phyloP scores from a whole-genome alignment of 306 rosid genomes.

The Trifolium pratense region DNA sequence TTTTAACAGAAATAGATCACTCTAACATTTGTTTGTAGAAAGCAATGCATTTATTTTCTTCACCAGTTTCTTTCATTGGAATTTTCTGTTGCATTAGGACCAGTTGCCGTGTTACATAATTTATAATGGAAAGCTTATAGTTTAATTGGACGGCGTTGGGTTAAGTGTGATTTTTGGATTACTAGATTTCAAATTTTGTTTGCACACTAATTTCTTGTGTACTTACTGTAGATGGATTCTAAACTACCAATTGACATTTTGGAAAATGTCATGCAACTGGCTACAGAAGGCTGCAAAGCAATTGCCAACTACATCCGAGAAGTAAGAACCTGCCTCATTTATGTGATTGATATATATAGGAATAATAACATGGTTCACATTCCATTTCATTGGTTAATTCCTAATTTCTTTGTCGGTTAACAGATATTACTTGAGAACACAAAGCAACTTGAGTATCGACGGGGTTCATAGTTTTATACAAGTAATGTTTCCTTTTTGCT shows the following conservation, averaged over 20 bases:
- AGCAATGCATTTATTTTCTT: slow-evolving; percentile 11
- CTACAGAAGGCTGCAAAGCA: slow-evolving; percentile 93
- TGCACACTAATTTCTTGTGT: slow-evolving; percentile 16
- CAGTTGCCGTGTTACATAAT: slow-evolving; percentile 1
- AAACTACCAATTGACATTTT: slow-evolving; percentile 81
- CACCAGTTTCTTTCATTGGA: not conserved
- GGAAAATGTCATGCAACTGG: slow-evolving; percentile 87
- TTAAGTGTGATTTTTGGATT: not conserved
- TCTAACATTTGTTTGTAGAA: not conserved
- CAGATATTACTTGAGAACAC: slow-evolving; percentile 80
- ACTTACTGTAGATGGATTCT: slow-evolving; percentile 77
- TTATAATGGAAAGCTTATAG: slow-evolving; percentile 7
- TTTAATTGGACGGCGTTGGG: not conserved
- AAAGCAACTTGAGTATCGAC: slow-evolving; percentile 68
- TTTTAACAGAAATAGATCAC: not conserved
- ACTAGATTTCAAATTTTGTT: not conserved
- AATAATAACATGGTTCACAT: not conserved
- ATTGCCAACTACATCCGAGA: slow-evolving; percentile 78
- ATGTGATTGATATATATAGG: slow-evolving; percentile 12
- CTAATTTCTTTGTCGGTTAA: slow-evolving; percentile 37
- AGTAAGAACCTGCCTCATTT: slow-evolving; percentile 48
- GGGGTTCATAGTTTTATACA: slow-evolving; percentile 54
- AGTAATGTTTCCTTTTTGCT: slow-evolving; percentile 19
- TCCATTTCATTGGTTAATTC: slow-evolving; percentile 31
- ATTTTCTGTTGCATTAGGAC: slow-evolving; percentile 8